Conservation (phyloP, 148 eudicot genomes). For the Heliosperma pusillum region DNA sequence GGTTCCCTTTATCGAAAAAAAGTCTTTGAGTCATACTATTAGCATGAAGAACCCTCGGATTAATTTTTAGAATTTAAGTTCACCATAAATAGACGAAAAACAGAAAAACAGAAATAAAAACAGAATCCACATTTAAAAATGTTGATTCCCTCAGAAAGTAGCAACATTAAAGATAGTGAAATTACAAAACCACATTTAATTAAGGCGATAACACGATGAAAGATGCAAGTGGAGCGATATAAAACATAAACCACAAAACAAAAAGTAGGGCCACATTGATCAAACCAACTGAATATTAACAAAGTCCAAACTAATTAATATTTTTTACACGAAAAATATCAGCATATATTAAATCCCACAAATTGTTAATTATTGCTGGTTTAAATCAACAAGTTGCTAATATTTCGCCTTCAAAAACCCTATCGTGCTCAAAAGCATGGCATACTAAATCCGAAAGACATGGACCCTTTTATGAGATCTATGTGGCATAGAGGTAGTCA, state of each 20-base stretch:
- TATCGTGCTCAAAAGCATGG: constrained; percentile 13
- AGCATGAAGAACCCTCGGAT: neutral
- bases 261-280: constrained; percentile 7
- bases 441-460: constrained; percentile 10
- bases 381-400: constrained; percentile 18
- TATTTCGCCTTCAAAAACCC: constrained; percentile 9
- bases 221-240: neutral
- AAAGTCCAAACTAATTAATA: neutral
- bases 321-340: neutral
- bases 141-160: neutral
- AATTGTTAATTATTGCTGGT: constrained; percentile 16
- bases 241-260: neutral
- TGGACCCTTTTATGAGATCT: constrained; percentile 21
- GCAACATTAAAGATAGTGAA: neutral
- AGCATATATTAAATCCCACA: neutral
- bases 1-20: neutral
- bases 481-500: constrained; percentile 31
- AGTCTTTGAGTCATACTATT: too few relatives aligned
- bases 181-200: neutral
- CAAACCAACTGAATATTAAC: neutral
- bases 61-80: neutral
- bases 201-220: neutral
- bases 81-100: neutral
- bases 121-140: neutral
- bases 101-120: neutral